Evolutionary conservation across 345 rosid species (phyloP), one percentile per base, ranked within the genome.

Genomic region (Firmiana major): DNA sequence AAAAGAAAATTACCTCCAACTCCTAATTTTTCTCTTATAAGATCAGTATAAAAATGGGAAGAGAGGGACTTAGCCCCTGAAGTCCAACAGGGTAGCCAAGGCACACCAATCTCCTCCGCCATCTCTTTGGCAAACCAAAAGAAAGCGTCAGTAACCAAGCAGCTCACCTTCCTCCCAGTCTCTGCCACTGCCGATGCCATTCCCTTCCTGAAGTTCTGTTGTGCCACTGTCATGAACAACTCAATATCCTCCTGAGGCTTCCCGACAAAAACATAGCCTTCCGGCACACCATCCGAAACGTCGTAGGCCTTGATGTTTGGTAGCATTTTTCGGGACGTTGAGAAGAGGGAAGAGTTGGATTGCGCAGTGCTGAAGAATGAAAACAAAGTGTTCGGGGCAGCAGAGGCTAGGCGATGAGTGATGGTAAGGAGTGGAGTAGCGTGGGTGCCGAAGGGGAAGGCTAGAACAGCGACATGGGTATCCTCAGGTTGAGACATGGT

Each of bases 401-500:
- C 75, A 6, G 65, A 17, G 40, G 94, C 94, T 12, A 92, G 77
- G 68, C 80, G 84, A 53, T 73, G 73, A 1, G 81, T 82, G 28
- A 92, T 76, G 58, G 86, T 45, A 12, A 88, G 82, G 63, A 89
- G 86, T 21, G 94, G 80, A 63, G 84, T 51, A 0, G 87, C 87
- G 72, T 92, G 96, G 75, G 86, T 79, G 31, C 88, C 84, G 38
- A 86, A 89, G 19, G 93, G 93, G 76, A 90, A 92, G 24, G 93
- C 90, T 31, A 92, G 79, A 43, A 88, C 84, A 0, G 89, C 91
- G 5, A 89, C 87, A 79, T 88, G 95, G 31, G 59, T 0, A 0
- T 46, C 6, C 5, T 12, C 28, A 13, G 38, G 53, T 10, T 9
- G 45, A 16, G 60, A 9, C 74, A 71, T 71, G 15, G 38, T 36